Conservation (phyloP, 495 filamentous ascomycete species). For the Diplogelasinospora grovesii region DNA sequence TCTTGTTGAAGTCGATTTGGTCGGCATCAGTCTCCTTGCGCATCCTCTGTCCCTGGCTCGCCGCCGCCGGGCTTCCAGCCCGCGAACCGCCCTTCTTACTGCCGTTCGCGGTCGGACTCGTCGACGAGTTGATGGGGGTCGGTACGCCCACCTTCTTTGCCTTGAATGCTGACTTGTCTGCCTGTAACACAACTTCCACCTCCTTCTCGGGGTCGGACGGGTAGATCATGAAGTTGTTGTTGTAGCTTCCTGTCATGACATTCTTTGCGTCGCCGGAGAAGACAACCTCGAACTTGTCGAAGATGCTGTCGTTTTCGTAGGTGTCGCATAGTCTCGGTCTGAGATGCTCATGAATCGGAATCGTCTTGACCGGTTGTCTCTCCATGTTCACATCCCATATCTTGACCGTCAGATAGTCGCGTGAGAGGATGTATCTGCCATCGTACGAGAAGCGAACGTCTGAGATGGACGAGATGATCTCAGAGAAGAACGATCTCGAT, state of each 20-base stretch:
- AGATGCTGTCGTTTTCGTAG: conserved; percentile 98
- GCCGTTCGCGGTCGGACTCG: conserved; percentile 61
- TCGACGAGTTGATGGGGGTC: conserved; percentile 83
- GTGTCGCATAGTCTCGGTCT: conserved; percentile 93
- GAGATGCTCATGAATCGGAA: conserved; percentile 96
- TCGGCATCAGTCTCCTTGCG: conserved; percentile 98
- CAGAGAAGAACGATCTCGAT: conserved; percentile 97
- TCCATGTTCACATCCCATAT: conserved; percentile 99
- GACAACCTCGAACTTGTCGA: conserved; percentile 99
- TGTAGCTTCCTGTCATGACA: conserved; percentile 99
- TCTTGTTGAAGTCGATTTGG: conserved; percentile 99
- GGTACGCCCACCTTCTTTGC: conserved; percentile 98
- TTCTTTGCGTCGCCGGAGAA: conserved; percentile 98
- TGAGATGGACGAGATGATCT: conserved; percentile 98
- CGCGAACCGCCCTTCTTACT: conserved; percentile 80
- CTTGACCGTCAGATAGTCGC: conserved; percentile 97
- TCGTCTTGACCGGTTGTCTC: conserved; percentile 91
- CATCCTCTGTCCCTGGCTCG: conserved; percentile 84
- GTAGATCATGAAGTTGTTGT: conserved; percentile 99
- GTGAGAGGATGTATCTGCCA: conserved; percentile 92
- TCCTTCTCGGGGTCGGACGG: conserved; percentile 92
- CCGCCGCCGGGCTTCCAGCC: conserved; percentile 82
- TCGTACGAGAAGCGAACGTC: conserved; percentile 96
- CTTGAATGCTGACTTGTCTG: conserved; percentile 98
- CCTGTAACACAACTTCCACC: conserved; percentile 93